phyloP scores from a whole-genome alignment of 805 yeast species.

The Yarrowia keelungensis region DNA sequence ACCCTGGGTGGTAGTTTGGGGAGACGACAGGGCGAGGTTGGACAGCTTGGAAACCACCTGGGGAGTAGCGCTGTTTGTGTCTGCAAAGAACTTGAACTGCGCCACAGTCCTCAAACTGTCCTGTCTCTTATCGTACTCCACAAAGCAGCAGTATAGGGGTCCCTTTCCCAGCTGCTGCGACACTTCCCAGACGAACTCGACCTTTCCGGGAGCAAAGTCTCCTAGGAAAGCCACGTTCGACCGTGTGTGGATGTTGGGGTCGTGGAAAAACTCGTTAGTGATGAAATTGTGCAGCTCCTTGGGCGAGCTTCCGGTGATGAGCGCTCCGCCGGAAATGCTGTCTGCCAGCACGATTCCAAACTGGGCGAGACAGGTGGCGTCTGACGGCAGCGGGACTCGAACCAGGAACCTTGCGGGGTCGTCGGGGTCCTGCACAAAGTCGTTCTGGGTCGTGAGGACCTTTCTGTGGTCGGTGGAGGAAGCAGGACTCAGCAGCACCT shows the following conservation, averaged over 20 bases:
- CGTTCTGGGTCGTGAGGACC: slow-evolving; percentile 4
- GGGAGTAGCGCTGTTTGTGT: neutral
- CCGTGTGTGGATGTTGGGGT: slow-evolving; percentile 52
- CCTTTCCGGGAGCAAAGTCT: slow-evolving; percentile 42
- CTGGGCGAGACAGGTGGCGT: slow-evolving; percentile 39
- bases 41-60: neutral
- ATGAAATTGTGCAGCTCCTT: slow-evolving; percentile 48
- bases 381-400: slow-evolving; percentile 43
- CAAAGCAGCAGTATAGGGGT: slow-evolving; percentile 51
- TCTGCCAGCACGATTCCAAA: slow-evolving; percentile 40
- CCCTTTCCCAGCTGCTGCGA: slow-evolving; percentile 43
- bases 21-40: neutral
- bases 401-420: slow-evolving; percentile 37
- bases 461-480: neutral
- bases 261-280: slow-evolving; percentile 49
- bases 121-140: slow-evolving; percentile 51
- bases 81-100: slow-evolving; percentile 46
- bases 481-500: neutral
- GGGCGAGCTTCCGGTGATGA: slow-evolving; percentile 46
- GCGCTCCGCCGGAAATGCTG: slow-evolving; percentile 48
- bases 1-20: neutral
- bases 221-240: slow-evolving; percentile 52
- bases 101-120: slow-evolving; percentile 49
- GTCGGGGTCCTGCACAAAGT: slow-evolving; percentile 41
- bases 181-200: slow-evolving; percentile 49